Base-by-base conservation (phyloP, 2,329 filamentous ascomycete species). In the Neofusicoccum umdonicola region DNA sequence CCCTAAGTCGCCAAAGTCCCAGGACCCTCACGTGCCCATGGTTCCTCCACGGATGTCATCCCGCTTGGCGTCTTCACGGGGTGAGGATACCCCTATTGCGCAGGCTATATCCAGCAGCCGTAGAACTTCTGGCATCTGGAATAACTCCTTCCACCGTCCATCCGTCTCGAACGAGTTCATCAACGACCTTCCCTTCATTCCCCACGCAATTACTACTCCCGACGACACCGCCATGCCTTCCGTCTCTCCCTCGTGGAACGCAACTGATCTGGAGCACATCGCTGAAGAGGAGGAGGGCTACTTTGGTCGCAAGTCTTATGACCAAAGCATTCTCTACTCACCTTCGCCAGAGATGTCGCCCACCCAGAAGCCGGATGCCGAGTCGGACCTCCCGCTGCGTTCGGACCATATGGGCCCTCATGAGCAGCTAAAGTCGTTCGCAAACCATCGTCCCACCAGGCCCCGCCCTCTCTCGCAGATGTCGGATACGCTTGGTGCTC, bases 401-500 rank as follows among this genome's bases (percentile, higher is more conserved):
- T 35, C 62, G 17, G 62, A 58, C 50, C 47, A 54, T 5, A 45
- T 58, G 12, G 62, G 63, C n/a, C 47, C 56, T 34, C 62, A 64
- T 19, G 62, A 64, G 31, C 62, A 64, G 27, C 9, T 64, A 41
- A 64, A 64, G 62, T 64, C 62, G 7, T 64, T 64, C 13, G 51
- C 62, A 22, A 56, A 64, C 31, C 52, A 54, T 15, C 62, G 62
- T 13, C 44, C 52, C 15, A 51, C 31, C 6, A 44, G 39, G 61
- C 60, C 50, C 4, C 56, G 74, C 4, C 72, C 75, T 69, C 62
- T 75, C 66, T 68, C 76, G 12, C 77, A 80, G 62, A 79, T 79
- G 67, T 80, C 81, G 8, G 81, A 83, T 57, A 78, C 78, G 11
- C 67, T 83, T 19, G 78, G 77, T 15, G 82, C 81, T 4, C 76